Evolutionary conservation across 1,284 basidiomycete species (phyloP), one percentile per base, ranked within the genome.

Genomic region (Cutaneotrichosporon curvatum): DNA sequence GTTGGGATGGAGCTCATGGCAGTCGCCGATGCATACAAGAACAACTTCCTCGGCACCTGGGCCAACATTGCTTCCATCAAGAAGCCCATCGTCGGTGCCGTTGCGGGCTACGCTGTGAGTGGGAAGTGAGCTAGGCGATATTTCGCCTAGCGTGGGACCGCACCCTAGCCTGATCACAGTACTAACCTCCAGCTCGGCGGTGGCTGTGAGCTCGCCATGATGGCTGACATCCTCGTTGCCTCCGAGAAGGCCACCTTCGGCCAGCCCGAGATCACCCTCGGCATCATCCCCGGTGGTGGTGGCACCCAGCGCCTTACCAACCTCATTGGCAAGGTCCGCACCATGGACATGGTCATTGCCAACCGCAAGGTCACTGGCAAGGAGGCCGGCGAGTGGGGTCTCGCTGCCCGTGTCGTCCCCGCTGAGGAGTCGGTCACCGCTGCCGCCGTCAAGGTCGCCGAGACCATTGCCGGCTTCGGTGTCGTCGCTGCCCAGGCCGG

Each of bases 181-280:
- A 3, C 36, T 43, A 38, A 39, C 11, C 21, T n/a, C 15, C 41
- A 80, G 88, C 85, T 98, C 54, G 94, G 94, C 12, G 94, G 94
- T 40, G 94, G 94, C 43, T 94, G 91, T 63, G 94, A 98, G 70
- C 81, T 98, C 40, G 92, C 94, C 11, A 81, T 97, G 67, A 88
- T 92, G 71, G 75, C 88, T 71, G 95, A 98, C 74, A 92, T 98
- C 71, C 84, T 97, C 64, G 81, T 97, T 51, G 90, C 87, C n/a
- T 85, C 91, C 6, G 86, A 89, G 5, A 88, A 81, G 18, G 94
- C 95, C 30, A 83, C 82, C 58, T 96, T 98, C 62, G 91, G 90
- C 31, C 95, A 97, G 70, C 94, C 95, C 28, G 95, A 98, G 70
- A 94, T 98, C 73, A 94, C 90, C 68, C 79, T 98, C 40, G 94